Evolutionary conservation across 495 filamentous ascomycete species (phyloP).

Genomic region (Aspergillus egyptiacus): DNA sequence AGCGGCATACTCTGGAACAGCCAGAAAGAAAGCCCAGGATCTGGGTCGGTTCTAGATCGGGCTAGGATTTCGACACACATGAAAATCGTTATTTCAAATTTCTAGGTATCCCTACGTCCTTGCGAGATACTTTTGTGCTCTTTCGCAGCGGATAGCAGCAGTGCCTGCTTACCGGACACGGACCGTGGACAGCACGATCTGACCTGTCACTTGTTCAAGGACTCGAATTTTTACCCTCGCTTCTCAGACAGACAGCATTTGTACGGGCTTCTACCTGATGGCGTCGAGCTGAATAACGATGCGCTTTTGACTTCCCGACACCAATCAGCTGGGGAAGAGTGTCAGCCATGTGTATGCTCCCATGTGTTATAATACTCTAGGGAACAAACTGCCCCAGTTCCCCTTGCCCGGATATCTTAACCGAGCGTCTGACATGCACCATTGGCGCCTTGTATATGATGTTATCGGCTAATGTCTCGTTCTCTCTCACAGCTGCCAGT

Average conservation of each 20-base stretch:
- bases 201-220: slow-evolving; percentile 17
- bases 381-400: neutral
- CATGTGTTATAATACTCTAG: neutral
- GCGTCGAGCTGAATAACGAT: slow-evolving; percentile 7
- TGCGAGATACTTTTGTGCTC: neutral
- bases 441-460: neutral
- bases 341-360: slow-evolving; percentile 9
- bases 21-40: neutral
- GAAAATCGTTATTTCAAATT: neutral
- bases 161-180: neutral
- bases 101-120: neutral
- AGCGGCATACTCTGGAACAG: slow-evolving; percentile 5
- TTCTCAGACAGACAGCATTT: slow-evolving; percentile 12
- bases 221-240: slow-evolving; percentile 16
- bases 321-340: neutral
- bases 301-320: neutral
- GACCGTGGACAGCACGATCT: slow-evolving; percentile 9
- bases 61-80: neutral
- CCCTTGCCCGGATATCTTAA: neutral
- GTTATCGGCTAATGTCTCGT: slow-evolving; percentile 17
- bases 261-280: slow-evolving; percentile 1
- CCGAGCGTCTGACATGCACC: neutral
- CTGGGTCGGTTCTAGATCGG: neutral
- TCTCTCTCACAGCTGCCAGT: slow-evolving; percentile 18
- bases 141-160: slow-evolving; percentile 1